These are phyloP conservation scores for Botryosphaeria dothidea DNA, from an alignment of 2,329 filamentous ascomycete genomes.

Conservation along the genomic window DNA sequence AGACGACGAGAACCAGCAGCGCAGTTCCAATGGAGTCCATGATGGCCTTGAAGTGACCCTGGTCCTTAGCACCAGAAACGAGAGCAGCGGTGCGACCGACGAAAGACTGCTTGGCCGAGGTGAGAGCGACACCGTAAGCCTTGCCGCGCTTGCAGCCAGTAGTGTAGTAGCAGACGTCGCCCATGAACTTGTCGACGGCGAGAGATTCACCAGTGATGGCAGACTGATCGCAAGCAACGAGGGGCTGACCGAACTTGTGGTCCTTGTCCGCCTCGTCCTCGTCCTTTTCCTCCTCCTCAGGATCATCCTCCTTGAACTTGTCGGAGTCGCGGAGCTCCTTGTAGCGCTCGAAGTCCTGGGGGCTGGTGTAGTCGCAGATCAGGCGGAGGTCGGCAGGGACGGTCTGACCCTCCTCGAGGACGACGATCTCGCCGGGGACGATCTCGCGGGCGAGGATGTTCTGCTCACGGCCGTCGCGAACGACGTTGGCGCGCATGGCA, in stretches of 20 bases:
- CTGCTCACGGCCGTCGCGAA: conserved; percentile 67
- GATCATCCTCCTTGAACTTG: conserved; percentile 55
- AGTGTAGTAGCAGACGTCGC: conserved; percentile 74
- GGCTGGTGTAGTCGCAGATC: conserved; percentile 70
- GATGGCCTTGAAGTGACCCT: conserved; percentile 79
- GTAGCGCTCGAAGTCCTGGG: conserved; percentile 68
- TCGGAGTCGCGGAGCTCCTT: conserved; percentile 61
- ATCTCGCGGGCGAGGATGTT: conserved; percentile 73
- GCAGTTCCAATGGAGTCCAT: conserved; percentile 79
- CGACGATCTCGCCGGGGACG: conserved; percentile 73
- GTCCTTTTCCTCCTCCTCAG: conserved; percentile 60
- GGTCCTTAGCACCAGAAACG: conserved; percentile 73
- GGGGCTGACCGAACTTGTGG: conserved; percentile 63
- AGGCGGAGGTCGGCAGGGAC: conserved; percentile 70
- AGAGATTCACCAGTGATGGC: conserved; percentile 81
- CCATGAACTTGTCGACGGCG: conserved; percentile 78
- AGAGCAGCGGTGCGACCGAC: conserved; percentile 74
- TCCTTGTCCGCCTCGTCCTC: conserved; percentile 52
- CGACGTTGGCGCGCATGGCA: conserved; percentile 69
- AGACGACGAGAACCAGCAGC: conserved; percentile 73
- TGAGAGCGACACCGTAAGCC: conserved; percentile 68
- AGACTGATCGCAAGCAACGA: conserved; percentile 75
- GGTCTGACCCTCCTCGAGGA: conserved; percentile 71
- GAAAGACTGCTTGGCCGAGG: conserved; percentile 71
- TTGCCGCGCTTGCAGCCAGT: conserved; percentile 81